Conservation (phyloP, 2,329 filamentous ascomycete genomes). For the Cercospora nicotianae region DNA sequence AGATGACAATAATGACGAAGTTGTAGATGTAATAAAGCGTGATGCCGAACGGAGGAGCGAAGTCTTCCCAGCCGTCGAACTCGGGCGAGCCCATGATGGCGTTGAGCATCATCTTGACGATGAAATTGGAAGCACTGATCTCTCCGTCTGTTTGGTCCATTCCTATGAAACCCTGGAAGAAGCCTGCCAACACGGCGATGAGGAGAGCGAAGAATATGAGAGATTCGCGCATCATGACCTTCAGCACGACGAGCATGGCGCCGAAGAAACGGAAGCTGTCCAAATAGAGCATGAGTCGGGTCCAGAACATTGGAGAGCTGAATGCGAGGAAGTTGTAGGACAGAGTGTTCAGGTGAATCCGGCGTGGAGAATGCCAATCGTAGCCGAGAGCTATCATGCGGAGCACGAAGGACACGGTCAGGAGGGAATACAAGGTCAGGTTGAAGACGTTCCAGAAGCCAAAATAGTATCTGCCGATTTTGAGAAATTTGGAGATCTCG, state of each 20-base stretch:
- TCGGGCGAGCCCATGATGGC: conserved; percentile 90
- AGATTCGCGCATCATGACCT: conserved; percentile 67
- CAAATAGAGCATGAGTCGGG: conserved; percentile 84
- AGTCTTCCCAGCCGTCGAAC: conserved; percentile 84
- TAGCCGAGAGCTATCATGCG: conserved; percentile 76
- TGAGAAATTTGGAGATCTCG: conserved; percentile 86
- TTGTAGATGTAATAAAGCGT: conserved; percentile 98
- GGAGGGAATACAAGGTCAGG: conserved; percentile 72
- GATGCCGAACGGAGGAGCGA: conserved; percentile 88
- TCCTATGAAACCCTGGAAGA: conserved; percentile 91
- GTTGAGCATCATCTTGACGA: conserved; percentile 80
- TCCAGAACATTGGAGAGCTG: conserved; percentile 95
- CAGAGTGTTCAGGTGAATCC: conserved; percentile 68
- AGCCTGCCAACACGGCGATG: conserved; percentile 77
- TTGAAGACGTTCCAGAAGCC: conserved; percentile 99
- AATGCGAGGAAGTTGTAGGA: conserved; percentile 96
- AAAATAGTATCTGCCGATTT: conserved; percentile 86
- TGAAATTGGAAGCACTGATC: conserved; percentile 63
- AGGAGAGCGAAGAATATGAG: conserved; percentile 95
- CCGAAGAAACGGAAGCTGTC: conserved; percentile 95
- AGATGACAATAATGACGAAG: conserved; percentile 92
- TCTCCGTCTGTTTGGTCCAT: conserved; percentile 79
- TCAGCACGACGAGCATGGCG: conserved; percentile 94
- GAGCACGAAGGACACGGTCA: conserved; percentile 74
- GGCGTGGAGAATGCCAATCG: conserved; percentile 47